These are phyloP conservation scores for Dryas integrifolia DNA, from an alignment of 331 rosid species.

Conservation along the genomic window DNA sequence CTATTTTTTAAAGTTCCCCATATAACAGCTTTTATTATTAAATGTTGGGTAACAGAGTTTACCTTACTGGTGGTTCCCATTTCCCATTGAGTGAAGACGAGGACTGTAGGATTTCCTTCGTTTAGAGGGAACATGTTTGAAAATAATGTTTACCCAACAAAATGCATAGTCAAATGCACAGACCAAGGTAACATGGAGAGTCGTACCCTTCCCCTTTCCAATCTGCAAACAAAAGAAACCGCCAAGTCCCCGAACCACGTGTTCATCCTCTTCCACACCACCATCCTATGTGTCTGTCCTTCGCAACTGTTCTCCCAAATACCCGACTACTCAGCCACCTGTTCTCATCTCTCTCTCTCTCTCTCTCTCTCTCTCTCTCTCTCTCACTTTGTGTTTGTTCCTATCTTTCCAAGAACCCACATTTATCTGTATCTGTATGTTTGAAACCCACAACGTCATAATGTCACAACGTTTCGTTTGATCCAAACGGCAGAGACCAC, in stretches of 20 bases:
- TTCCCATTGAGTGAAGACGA: too few relatives aligned
- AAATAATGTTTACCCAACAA: too few relatives aligned
- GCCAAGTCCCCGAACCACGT: slow-evolving; percentile 27
- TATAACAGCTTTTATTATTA: too few relatives aligned
- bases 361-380: slow-evolving; percentile 5
- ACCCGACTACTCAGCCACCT: slow-evolving; percentile 30
- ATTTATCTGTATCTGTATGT: background rate
- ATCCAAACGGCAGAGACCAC: slow-evolving; percentile 7
- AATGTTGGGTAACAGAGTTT: too few relatives aligned
- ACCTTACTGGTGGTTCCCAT: too few relatives aligned
- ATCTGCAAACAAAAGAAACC: background rate
- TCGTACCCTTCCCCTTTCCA: background rate
- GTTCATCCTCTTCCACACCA: slow-evolving; percentile 1
- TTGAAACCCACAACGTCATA: background rate
- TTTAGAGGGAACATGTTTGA: too few relatives aligned
- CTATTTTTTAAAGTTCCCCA: too few relatives aligned
- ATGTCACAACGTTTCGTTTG: background rate
- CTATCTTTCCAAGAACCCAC: slow-evolving; percentile 18
- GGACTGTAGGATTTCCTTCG: too few relatives aligned
- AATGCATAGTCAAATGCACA: background rate
- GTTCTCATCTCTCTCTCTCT: slow-evolving; percentile 6
- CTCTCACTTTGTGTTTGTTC: background rate
- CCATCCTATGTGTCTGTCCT: slow-evolving; percentile 27
- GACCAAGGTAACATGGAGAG: background rate
- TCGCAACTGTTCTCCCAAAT: slow-evolving; percentile 19